phyloP scores from a whole-genome alignment of 108 stramenopile species.

The Cylindrotheca closterium region DNA sequence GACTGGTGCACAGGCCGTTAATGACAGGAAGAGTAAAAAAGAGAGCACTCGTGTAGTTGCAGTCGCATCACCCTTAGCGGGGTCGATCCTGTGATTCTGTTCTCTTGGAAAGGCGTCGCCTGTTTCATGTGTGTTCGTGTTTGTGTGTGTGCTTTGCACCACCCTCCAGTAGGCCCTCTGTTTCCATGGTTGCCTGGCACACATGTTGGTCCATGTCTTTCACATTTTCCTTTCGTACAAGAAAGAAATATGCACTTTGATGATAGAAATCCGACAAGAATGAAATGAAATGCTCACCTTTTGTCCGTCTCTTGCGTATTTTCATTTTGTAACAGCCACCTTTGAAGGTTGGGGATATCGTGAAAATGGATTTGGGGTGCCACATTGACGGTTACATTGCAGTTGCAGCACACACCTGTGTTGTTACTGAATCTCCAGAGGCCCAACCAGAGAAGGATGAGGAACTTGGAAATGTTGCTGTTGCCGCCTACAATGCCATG shows the following conservation, averaged over 20 bases:
- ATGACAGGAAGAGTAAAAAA: conserved; percentile 46
- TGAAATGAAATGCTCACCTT: background rate
- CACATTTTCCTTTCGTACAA: conserved; percentile 1
- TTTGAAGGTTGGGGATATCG: conserved; percentile 94
- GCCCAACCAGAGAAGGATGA: conserved; percentile 42
- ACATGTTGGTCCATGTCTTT: conserved; percentile 16
- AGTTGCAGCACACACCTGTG: conserved; percentile 95
- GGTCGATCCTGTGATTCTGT: conserved; percentile 37
- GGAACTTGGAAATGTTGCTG: conserved; percentile 81
- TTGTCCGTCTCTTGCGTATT: background rate
- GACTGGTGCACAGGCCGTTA: conserved; percentile 63
- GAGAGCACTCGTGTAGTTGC: conserved; percentile 36
- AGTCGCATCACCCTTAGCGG: conserved; percentile 60
- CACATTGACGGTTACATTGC: conserved; percentile 99
- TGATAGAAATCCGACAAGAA: background rate
- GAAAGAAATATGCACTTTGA: conserved; percentile 1
- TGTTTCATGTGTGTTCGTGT: conserved; percentile 8
- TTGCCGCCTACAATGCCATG: conserved; percentile 97
- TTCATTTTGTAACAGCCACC: conserved; percentile 44
- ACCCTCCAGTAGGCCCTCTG: conserved; percentile 52
- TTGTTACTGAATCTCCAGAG: conserved; percentile 71
- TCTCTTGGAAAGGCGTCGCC: conserved; percentile 10
- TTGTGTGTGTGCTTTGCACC: too few relatives aligned
- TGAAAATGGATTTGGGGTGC: conserved; percentile 99
- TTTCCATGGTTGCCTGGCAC: conserved; percentile 62